Base-by-base conservation (phyloP, 2,329 filamentous ascomycete species). In the Colletotrichum sp. region DNA sequence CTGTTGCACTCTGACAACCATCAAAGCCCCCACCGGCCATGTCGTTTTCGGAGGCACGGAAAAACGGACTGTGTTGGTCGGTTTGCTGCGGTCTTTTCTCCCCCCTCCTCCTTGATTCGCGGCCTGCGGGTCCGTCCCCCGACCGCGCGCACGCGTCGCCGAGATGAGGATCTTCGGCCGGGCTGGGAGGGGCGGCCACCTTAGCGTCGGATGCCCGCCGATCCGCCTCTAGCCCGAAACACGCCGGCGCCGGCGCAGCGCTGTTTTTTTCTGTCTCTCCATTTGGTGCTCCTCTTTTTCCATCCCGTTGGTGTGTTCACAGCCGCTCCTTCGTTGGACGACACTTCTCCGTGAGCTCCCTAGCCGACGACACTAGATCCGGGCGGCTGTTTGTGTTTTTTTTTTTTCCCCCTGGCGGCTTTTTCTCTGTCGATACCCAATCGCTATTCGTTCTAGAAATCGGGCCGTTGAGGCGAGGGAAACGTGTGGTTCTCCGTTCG, bases 141-240 rank as follows among this genome's bases (percentile, higher is more conserved):
- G 52, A 24, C n/a, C 52, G 21, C 52, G 15, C 52, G 52, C 52
- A 57, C 52, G 28, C 28, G 59, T 30, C 24, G n/a, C 68, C 69
- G 69, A 75, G 73, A 75, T 75, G 73, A 75, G 55, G 73, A 75
- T 75, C 73, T 75, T 75, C 73, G 64, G 52, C 69, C 48, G 39
- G 39, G 39, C 39, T 48, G 39, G 39, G 39, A 48, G 39, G 48
- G 48, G 26, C 34, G 32, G 69, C 24, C 18, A 32, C 43, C 39
- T 48, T 75, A 73, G 70, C 57, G 63, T 67, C 63, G 60, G 57
- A 64, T 64, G 39, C 68, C 32, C 55, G 57, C 32, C 65, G 70
- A 68, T 73, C 70, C 73, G 73, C 36, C 3, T 59, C 36, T 10
- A 34, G 24, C 43, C 67, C 71, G 71, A 70, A 74, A 74, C 39